Evolutionary conservation across 2,329 filamentous ascomycete genomes (phyloP), one percentile per base, ranked within the genome.

Genomic region (Claviceps arundinis): DNA sequence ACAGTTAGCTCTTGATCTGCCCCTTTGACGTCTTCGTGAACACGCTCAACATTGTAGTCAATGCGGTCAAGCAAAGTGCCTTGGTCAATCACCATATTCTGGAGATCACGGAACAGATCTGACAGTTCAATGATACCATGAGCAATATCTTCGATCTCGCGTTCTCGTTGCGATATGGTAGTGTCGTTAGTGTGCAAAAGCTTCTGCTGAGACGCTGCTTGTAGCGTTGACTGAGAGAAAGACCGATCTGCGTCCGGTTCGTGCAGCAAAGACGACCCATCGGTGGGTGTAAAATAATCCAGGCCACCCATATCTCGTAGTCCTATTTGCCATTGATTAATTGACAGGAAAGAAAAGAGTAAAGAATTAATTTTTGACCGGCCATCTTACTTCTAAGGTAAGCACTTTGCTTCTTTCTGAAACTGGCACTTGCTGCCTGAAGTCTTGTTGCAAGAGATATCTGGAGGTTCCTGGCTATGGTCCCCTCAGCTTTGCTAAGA

Each of bases 91-190:
- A 94, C 89, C 90, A 98, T 97, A 47, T 77, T 84, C 68, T 98
- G 93, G 34, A 98, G 73, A 62, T 98, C 93, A 56, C 94, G 88
- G 73, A 98, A 98, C 49, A 98, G 88, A 65, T 96, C 93, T 4
- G 91, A 88, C 7, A 98, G 74, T 65, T 97, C 91, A 62, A 98
- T 97, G 68, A 98, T 97, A 53, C 93, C 91, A 65, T 96, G 90
- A 2, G 93, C 93, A 57, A 98, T 98, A 60, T 96, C 90, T 64
- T 95, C 94, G 61, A 98, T 98, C 68, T 97, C 93, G 42, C 87
- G 84, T 69, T 98, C 93, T 57, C 93, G 87, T 66, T 97, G 93
- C 55, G 84, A 80, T 60, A 98, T 97, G 40, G 81, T 81, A 2
- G 83, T 76, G 64, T 97, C 91, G 63, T 94, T 89, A 54, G 83